Evolutionary conservation across 1,139 yeast genomes (phyloP).

Genomic region (Meyerozyma elateridarum): DNA sequence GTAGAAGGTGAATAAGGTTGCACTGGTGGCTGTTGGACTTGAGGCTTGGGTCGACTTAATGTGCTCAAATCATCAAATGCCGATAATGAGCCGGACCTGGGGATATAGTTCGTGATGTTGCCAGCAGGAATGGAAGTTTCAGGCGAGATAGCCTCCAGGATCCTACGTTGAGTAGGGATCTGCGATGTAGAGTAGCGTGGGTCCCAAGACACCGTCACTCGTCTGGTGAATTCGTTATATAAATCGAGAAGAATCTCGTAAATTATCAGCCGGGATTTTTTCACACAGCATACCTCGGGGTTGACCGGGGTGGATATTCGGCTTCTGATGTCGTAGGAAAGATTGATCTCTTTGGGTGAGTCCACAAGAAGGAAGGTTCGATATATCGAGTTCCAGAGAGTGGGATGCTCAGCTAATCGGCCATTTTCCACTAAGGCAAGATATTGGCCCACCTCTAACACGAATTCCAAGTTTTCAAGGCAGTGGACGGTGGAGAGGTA

Average conservation of each 20-base stretch:
- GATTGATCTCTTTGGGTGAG: conserved; percentile 31
- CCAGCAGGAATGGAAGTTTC: conserved; percentile 5
- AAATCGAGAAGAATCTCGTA: conserved; percentile 31
- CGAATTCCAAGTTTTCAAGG: conserved; percentile 33
- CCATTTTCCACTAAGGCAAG: conserved; percentile 15
- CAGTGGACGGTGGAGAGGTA: conserved; percentile 30
- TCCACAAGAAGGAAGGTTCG: conserved; percentile 23
- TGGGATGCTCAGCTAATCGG: conserved; percentile 2
- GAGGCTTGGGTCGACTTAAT: too few relatives aligned
- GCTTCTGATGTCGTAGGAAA: conserved; percentile 22
- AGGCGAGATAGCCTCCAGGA: conserved; percentile 13
- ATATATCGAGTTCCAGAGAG: conserved; percentile 25
- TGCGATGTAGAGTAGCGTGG: conserved; percentile 2
- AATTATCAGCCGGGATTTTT: conserved; percentile 21
- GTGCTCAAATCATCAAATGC: background rate
- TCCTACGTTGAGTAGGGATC: conserved; percentile 7
- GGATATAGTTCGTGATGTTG: background rate
- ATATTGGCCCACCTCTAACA: conserved; percentile 25
- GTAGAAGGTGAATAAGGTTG: conserved; percentile 1
- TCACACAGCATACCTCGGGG: conserved; percentile 14
- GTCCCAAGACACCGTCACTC: conserved; percentile 13
- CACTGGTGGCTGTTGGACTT: background rate
- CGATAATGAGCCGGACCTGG: conserved; percentile 2
- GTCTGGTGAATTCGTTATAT: conserved; percentile 28
- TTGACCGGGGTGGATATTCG: conserved; percentile 10